These are phyloP conservation scores for Chamaecyparis obtusa DNA, from an alignment of 75 land plant species.

Conservation along the genomic window DNA sequence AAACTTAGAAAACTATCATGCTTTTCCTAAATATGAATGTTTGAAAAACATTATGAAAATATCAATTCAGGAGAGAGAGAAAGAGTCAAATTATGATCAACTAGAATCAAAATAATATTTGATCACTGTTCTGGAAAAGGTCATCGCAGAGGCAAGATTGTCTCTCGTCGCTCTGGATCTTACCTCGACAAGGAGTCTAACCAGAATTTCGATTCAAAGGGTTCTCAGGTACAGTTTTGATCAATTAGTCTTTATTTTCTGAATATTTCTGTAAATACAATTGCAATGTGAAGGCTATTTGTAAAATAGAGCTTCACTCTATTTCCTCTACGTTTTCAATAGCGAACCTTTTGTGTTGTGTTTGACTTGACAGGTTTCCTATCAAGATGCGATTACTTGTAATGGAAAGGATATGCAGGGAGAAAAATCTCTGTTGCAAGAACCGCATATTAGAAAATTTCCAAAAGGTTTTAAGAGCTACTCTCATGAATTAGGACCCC, in stretches of 20 bases:
- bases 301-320: not conserved
- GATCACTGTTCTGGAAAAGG: constrained; percentile 7
- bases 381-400: constrained; percentile 1
- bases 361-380: not conserved
- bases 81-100: not conserved
- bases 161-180: not conserved
- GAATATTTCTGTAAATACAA: not conserved
- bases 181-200: not conserved
- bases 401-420: constrained; percentile 22
- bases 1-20: not conserved
- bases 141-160: not conserved
- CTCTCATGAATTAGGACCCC: constrained; percentile 83
- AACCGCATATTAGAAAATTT: constrained; percentile 16
- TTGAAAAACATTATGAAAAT: not conserved
- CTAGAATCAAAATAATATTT: not conserved
- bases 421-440: constrained; percentile 33
- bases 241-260: not conserved
- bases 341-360: not conserved
- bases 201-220: constrained; percentile 9
- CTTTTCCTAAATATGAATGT: not conserved
- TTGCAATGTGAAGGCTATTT: not conserved
- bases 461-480: constrained; percentile 64
- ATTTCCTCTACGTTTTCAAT: not conserved
- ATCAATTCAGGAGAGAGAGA: not conserved
- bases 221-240: not conserved